Evolutionary conservation across 495 filamentous ascomycete species (phyloP), one percentile per base, ranked within the genome.

Genomic region (Penicillium taxi): DNA sequence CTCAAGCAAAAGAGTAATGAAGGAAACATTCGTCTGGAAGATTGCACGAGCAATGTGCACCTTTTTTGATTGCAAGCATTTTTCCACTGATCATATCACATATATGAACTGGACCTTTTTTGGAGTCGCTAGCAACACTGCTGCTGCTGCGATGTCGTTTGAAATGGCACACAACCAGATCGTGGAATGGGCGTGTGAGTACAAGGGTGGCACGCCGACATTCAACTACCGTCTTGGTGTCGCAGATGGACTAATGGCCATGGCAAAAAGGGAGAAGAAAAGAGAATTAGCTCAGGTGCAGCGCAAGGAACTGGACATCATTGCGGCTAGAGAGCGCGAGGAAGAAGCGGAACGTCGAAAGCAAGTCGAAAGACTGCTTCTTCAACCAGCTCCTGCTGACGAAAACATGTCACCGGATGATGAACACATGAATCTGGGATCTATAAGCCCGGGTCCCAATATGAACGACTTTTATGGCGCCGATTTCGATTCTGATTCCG

Each of bases 101-200:
- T 26, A 9, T 27, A 13, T 41, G 6, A 9, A 41, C 1, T 46
- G 44, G 44, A 49, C 39, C 1, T 63, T 61, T 36, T 59, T 54
- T 42, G 53, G 58, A 3, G 52, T 61, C 42, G 44, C 56, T 19
- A 29, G 43, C 12, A 58, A 61, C 39, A 64, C 57, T 4, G 51
- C 53, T 23, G 41, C 53, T 7, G 53, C 58, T n/a, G 55, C 55
- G 22, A 46, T 46, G 37, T 35, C 46, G 4, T 61, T 59, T 19
- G 53, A 55, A 30, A 39, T 49, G 38, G 37, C 45, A 8, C 50
- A 60, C 29, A 60, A 58, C 28, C 35, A 55, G 36, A 57, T 58
- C 13, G 25, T 44, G 12, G 41, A 51, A n/a, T 56, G 54, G 50
- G 49, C 55, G 3, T 24, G 35, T 41, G 27, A 33, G 16, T 47